phyloP scores from a whole-genome alignment of 2,329 filamentous ascomycete species.

The Chaetomium sp. region DNA sequence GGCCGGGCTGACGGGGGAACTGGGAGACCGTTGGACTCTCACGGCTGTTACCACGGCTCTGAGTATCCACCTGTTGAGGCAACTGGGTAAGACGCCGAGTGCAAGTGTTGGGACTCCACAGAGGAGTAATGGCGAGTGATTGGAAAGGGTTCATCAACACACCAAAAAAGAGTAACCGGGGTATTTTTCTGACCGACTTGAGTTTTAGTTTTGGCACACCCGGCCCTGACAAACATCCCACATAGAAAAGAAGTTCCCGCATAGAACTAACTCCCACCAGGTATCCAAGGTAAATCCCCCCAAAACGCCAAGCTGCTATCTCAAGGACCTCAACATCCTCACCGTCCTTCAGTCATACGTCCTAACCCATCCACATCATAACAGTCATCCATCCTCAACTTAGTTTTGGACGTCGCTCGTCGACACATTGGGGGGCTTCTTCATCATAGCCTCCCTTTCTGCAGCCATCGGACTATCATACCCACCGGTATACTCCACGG shows the following conservation, averaged over 20 bases:
- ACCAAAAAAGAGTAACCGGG: no score
- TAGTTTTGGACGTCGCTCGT: background rate
- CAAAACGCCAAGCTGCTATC: background rate
- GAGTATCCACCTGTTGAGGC: conserved; percentile 15
- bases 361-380: background rate
- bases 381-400: background rate
- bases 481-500: conserved; percentile 15
- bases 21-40: conserved; percentile 27
- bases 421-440: background rate
- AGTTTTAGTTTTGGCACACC: no score
- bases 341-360: background rate
- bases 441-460: background rate
- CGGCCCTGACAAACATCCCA: no score
- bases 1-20: conserved; percentile 19
- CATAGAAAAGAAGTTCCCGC: background rate
- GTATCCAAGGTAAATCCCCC: background rate
- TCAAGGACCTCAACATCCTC: background rate
- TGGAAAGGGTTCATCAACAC: no score
- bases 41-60: conserved; percentile 25
- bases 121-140: background rate
- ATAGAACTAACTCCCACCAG: background rate
- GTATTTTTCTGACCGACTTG: no score
- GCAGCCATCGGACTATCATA: conserved; percentile 20
- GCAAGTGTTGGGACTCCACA: background rate
- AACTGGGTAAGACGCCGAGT: conserved; percentile 21